Conservation (phyloP, 75 land plant genomes). For the Selaginella tamariscina region DNA sequence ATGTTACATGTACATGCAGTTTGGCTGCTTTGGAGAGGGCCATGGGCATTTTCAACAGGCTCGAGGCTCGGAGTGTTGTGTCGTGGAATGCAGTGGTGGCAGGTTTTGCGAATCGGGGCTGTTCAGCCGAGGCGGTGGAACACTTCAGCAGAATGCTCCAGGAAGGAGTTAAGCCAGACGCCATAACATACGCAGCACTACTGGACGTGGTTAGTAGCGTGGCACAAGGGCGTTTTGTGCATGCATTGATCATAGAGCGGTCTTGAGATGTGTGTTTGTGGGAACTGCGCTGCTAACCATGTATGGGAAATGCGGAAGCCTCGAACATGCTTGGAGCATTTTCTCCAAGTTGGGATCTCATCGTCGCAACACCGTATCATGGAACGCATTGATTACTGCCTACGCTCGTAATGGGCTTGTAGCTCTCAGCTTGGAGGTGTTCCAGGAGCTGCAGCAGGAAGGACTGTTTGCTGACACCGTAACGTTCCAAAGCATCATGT, state of each 20-base stretch:
- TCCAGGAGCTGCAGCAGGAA: background rate
- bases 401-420: background rate
- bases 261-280: background rate
- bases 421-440: background rate
- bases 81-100: background rate
- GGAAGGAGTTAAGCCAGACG: background rate
- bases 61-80: background rate
- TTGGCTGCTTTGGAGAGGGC: background rate
- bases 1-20: background rate
- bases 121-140: background rate
- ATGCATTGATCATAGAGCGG: background rate
- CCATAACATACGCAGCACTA: background rate
- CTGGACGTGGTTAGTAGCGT: background rate
- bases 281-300: background rate
- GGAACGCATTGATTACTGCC: background rate
- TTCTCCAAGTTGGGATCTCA: background rate
- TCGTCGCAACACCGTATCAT: background rate
- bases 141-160: background rate
- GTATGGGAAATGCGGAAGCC: conserved; percentile 1
- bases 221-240: background rate
- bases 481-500: background rate
- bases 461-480: background rate
- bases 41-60: background rate
- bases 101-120: background rate
- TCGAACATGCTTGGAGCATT: background rate